Evolutionary conservation across 139 green algal genomes (phyloP), one percentile per base, ranked within the genome.

Genomic region (Raphidocelis subcapitata): DNA sequence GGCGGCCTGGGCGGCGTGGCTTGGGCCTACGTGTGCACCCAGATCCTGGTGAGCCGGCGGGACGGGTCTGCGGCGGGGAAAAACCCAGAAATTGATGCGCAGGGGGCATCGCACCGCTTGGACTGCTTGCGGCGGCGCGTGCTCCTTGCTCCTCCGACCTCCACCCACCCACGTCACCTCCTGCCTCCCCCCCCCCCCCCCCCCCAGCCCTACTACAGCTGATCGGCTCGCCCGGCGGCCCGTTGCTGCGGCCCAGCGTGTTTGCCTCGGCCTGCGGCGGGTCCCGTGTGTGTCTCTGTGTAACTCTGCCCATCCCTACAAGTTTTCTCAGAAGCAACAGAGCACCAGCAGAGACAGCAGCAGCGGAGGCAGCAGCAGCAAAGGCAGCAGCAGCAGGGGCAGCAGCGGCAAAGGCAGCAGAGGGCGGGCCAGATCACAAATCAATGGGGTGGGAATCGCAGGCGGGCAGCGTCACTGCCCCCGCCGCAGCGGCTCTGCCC

Each of bases 1-100:
- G 95, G 95, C 73, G 95, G 91, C 52, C 85, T 98, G 21, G 94
- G 88, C 26, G 95, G 95, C 46, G 93, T 94, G 28, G 90, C 84
- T 32, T 99, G 91, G 91, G 89, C 82, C 12, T 98, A 97, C 79
- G 77, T 96, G 65, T 85, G 89, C 70, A 94, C 93, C 61, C 90
- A 93, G 84, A 47, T 82, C 61, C n/a, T n/a, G n/a, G n/a, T n/a
- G 16, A n/a, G 35, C 18, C 46, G 54, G 16, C 23, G 41, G 54
- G 49, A 33, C 49, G 46, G 16, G 14, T 71, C 35, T 23, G 5
- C 37, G 4, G 44, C 18, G 44, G 20, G 23, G 44, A 24, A 8
- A 23, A 46, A 44, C 5, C 26, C 29, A 12, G 26, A 3, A 61
- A 44, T 41, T 46, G 26, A 31, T 35, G 3, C 51, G n/a, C n/a